Base-by-base conservation (phyloP, 1,139 yeast species). In the Ogataea hybrid region DNA sequence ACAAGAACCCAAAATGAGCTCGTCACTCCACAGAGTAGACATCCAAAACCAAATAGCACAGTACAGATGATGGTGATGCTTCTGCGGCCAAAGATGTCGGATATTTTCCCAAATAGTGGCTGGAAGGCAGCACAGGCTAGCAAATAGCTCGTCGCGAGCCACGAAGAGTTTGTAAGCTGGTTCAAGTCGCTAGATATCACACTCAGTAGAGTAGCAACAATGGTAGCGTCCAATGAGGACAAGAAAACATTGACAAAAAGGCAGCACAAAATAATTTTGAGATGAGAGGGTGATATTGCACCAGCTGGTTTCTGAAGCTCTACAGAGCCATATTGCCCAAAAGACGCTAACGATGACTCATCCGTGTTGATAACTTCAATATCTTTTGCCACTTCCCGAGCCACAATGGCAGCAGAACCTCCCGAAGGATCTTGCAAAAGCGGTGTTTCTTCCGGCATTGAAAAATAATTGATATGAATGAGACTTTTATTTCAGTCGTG, bases 71-170 rank as follows among this genome's bases (percentile, higher is more conserved):
- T 49, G 32, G 78, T 59, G 36, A 74, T 55, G 6, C 61, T 52
- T 56, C 75, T 82, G 52, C 95, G 73, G 10, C 95, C 95, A 60
- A 81, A 84, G 28, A 86, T 83, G 54, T 87, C 95, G 1, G 90
- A 81, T 22, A 87, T 63, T 55, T 86, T 86, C 12, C 95, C 95
- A 55, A 81, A 87, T 11, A 88, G 62, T 2, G 95, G 95, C 61
- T 79, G 84, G 53, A 77, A 75, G 1, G 81, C 79, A 1, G 81
- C 72, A 50, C 75, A 73, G 4, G 82, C 69, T 9, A 79, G 59
- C 35, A 78, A 58, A 52, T 77, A 78, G 2, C 78, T 69, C 0
- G 81, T 74, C 3, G 79, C 82, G 21, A 76, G 68, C 79, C 81
- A 76, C 6, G 78, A 67, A 33, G 74, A 64, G 36, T 69, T 61